These are phyloP conservation scores for Kodamaea kaohsiungensis DNA, from an alignment of 805 yeast species.

Conservation along the genomic window DNA sequence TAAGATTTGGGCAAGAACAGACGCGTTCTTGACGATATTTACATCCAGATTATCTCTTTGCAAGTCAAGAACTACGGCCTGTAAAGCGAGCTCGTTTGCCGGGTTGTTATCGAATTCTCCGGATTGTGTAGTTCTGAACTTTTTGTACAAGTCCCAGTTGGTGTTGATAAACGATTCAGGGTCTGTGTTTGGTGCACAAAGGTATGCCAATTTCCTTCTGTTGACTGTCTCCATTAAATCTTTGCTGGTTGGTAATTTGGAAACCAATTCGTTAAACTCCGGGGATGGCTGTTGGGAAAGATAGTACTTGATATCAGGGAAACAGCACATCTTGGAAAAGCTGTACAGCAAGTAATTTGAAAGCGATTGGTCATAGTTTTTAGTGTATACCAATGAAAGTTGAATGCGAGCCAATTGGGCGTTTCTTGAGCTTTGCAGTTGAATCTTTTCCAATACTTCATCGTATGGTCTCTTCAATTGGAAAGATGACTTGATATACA, in stretches of 20 bases:
- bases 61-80: conserved; percentile 42
- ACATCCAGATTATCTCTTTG: conserved; percentile 21
- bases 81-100: conserved; percentile 64
- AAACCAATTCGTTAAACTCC: background rate
- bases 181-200: background rate
- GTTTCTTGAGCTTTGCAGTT: conserved; percentile 35
- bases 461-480: conserved; percentile 34
- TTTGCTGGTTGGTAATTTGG: background rate
- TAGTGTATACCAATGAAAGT: conserved; percentile 28
- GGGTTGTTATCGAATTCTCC: conserved; percentile 66
- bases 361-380: conserved; percentile 29
- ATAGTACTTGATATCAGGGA: conserved; percentile 53
- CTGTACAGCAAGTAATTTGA: conserved; percentile 44
- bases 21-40: conserved; percentile 39
- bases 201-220: conserved; percentile 42
- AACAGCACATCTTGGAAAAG: conserved; percentile 64
- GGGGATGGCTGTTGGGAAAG: conserved; percentile 3
- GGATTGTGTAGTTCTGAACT: conserved; percentile 33
- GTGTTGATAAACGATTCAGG: background rate
- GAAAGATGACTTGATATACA: conserved; percentile 47
- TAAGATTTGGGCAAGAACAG: conserved; percentile 59
- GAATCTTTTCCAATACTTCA: conserved; percentile 15
- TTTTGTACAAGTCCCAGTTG: conserved; percentile 30
- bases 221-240: conserved; percentile 6
- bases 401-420: conserved; percentile 55